These are phyloP conservation scores for Sporothrix euskadiensis DNA, from an alignment of 2,329 filamentous ascomycete species.

Conservation along the genomic window DNA sequence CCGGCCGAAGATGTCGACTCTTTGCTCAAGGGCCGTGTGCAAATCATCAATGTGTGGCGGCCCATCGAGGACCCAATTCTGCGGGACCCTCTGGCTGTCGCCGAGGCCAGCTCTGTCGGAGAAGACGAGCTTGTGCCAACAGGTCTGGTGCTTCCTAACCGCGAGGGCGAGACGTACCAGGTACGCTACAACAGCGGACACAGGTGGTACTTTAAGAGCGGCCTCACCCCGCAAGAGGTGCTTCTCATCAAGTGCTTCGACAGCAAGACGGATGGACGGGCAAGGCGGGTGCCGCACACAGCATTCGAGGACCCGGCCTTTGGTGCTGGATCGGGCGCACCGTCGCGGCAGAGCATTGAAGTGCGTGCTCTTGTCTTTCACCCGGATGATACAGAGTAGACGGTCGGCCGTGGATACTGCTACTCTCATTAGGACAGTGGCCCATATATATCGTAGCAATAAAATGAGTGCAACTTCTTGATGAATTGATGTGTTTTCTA, in stretches of 20 bases:
- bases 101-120: conserved; percentile 51
- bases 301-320: conserved; percentile 52
- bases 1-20: conserved; percentile 46
- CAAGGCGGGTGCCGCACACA: conserved; percentile 55
- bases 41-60: conserved; percentile 58
- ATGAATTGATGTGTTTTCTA: too few species aligned
- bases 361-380: conserved; percentile 53
- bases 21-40: conserved; percentile 50
- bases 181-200: conserved; percentile 36
- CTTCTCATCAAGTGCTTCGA: conserved; percentile 33
- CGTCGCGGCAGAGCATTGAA: conserved; percentile 57
- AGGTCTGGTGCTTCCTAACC: conserved; percentile 53
- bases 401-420: neutral
- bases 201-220: conserved; percentile 31
- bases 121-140: conserved; percentile 54
- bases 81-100: conserved; percentile 57
- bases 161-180: conserved; percentile 51
- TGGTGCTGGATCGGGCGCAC: conserved; percentile 36
- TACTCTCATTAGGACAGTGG: too few species aligned
- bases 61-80: conserved; percentile 50
- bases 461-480: too few species aligned
- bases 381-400: conserved; percentile 19
- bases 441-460: too few species aligned
- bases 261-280: conserved; percentile 42
- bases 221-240: conserved; percentile 30